Percentiles rank a stretch among this genome's conserved stretches.
Conservation (phyloP, 331 rosid genomes). For the Arachis monticola region DNA sequence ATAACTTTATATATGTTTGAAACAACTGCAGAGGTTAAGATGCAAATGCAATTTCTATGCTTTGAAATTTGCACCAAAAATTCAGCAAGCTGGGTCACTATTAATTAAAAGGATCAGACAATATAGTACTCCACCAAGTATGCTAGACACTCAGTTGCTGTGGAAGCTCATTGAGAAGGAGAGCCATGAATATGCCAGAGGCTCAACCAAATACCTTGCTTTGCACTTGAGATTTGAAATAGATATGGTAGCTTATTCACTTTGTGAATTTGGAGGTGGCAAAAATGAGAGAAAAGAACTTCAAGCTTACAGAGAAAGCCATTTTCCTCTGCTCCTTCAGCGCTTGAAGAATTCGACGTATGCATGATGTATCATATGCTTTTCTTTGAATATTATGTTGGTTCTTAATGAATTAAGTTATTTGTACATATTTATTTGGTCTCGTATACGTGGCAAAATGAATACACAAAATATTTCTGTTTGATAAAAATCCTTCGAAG, state of each 20-base stretch:
- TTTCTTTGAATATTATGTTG: neutral
- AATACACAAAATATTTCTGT: neutral
- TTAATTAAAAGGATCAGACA: conserved; percentile 77
- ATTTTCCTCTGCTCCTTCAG: conserved; percentile 82
- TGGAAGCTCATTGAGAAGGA: conserved; percentile 65
- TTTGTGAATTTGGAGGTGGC: conserved; percentile 94
- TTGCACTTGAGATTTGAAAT: conserved; percentile 92
- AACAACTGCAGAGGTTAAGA: conserved; percentile 72
- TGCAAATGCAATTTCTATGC: conserved; percentile 98
- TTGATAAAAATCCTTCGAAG: neutral
- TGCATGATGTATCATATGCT: conserved; percentile 19
- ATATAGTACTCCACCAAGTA: conserved; percentile 51
- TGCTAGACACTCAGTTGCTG: conserved; percentile 73
- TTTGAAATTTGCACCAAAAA: conserved; percentile 71
- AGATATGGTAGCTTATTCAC: conserved; percentile 95
- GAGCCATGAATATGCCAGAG: conserved; percentile 41
- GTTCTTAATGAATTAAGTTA: too few species aligned
- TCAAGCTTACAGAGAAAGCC: conserved; percentile 79
- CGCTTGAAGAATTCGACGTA: conserved; percentile 87
- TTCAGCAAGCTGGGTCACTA: conserved; percentile 72
- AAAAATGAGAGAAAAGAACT: conserved; percentile 77
- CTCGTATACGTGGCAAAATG: too few species aligned
- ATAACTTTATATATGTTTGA: conserved; percentile 19
- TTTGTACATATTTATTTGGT: too few species aligned
- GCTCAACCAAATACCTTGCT: conserved; percentile 75